phyloP scores from a whole-genome alignment of 2,329 filamentous ascomycete species.

The Fusarium sp. region DNA sequence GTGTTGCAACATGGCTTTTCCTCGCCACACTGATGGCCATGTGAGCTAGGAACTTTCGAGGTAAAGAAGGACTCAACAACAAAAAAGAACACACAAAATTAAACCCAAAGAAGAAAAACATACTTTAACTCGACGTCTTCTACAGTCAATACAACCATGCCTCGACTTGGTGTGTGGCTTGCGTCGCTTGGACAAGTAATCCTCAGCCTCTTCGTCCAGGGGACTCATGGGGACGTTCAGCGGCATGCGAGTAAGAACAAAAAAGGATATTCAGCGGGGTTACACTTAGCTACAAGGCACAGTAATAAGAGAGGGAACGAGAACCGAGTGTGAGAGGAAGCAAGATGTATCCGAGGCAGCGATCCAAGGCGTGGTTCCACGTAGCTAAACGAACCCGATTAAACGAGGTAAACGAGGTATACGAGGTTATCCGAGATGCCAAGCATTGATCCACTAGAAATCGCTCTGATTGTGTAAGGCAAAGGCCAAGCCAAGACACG shows the following conservation, averaged over 20 bases:
- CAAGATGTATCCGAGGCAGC: neutral
- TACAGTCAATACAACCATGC: neutral
- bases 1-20: neutral
- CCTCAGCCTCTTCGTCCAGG: neutral
- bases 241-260: neutral
- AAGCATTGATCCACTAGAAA: neutral
- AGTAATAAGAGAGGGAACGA: neutral
- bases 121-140: neutral
- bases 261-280: neutral
- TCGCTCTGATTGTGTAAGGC: neutral
- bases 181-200: neutral
- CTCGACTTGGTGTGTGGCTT: slow-evolving; percentile 1
- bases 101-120: neutral
- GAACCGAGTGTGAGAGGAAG: neutral
- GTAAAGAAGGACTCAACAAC: neutral
- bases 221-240: neutral
- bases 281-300: neutral
- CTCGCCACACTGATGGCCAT: neutral
- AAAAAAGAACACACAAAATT: too few relatives aligned
- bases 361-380: neutral
- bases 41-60: neutral
- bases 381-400: neutral
- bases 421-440: neutral
- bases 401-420: neutral
- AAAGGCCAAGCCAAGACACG: neutral